Evolutionary conservation across 2,329 filamentous ascomycete genomes (phyloP).

Genomic region (Ampelomyces quisqualis): DNA sequence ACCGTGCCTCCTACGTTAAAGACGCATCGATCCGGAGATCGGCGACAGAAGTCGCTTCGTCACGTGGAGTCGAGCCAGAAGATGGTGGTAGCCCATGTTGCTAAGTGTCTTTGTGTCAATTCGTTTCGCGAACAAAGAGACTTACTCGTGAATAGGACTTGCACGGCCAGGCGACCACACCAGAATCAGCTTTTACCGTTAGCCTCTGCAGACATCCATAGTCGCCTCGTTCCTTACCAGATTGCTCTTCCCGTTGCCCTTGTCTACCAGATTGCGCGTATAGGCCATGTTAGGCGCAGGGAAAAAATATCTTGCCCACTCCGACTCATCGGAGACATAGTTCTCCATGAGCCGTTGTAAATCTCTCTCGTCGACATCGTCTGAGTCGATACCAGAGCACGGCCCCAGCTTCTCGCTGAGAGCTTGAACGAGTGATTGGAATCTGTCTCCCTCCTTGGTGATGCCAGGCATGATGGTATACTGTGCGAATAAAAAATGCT

Average conservation of each 20-base stretch:
- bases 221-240: slow-evolving; percentile 56
- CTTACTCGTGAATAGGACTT: slow-evolving; percentile 77
- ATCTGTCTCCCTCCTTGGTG: slow-evolving; percentile 42
- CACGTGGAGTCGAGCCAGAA: slow-evolving; percentile 22
- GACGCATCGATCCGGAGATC: slow-evolving; percentile 33
- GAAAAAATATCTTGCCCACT: slow-evolving; percentile 76
- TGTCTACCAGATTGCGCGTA: slow-evolving; percentile 85
- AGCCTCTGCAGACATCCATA: slow-evolving; percentile 5
- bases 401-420: slow-evolving; percentile 75
- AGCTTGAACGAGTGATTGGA: slow-evolving; percentile 70
- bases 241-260: slow-evolving; percentile 81
- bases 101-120: slow-evolving; percentile 18
- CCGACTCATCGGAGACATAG: slow-evolving; percentile 67
- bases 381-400: slow-evolving; percentile 77
- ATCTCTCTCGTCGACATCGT: slow-evolving; percentile 73
- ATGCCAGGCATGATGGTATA: slow-evolving; percentile 26
- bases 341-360: slow-evolving; percentile 71
- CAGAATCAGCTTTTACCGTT: slow-evolving; percentile 66
- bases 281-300: slow-evolving; percentile 70
- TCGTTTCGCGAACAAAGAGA: slow-evolving; percentile 10
- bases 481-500: slow-evolving; percentile 11
- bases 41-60: slow-evolving; percentile 34
- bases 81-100: background rate
- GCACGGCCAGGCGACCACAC: slow-evolving; percentile 86
- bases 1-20: slow-evolving; percentile 28